Evolutionary conservation across 1,284 basidiomycete genomes (phyloP).

Genomic region (Cryptococcus deneoformans): DNA sequence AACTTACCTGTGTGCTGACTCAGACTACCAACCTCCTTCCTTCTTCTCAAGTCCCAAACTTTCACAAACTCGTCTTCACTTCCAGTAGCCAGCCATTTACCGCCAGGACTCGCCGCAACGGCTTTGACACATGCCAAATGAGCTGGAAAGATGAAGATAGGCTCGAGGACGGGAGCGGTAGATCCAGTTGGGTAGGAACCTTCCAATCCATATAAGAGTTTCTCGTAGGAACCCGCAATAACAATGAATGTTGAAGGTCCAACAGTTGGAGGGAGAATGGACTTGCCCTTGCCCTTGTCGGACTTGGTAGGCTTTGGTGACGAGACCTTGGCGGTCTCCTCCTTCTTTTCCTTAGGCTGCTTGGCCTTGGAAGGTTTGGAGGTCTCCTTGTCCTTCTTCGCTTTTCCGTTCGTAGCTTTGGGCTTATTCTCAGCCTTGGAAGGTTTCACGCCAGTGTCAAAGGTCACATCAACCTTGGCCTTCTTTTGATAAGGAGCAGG

Average conservation of each 20-base stretch:
- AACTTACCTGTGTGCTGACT: conserved; percentile 84
- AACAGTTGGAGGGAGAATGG: background rate
- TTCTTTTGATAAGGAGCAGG: conserved; percentile 31
- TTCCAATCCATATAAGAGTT: conserved; percentile 86
- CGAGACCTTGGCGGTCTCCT: background rate
- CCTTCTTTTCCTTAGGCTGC: background rate
- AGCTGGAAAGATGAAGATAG: conserved; percentile 94
- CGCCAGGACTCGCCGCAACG: conserved; percentile 81
- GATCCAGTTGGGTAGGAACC: conserved; percentile 52
- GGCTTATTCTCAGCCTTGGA: background rate
- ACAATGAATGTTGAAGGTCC: conserved; percentile 66
- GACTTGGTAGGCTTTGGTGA: conserved; percentile 2
- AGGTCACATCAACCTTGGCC: conserved; percentile 39
- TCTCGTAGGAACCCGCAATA: conserved; percentile 91
- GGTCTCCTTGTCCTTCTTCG: background rate
- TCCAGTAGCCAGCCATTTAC: conserved; percentile 94
- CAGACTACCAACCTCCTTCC: conserved; percentile 88
- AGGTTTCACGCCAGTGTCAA: conserved; percentile 23
- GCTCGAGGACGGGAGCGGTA: conserved; percentile 55
- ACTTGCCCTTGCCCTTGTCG: conserved; percentile 26
- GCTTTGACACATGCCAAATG: conserved; percentile 91
- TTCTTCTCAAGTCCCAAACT: conserved; percentile 89
- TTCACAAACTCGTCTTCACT: conserved; percentile 94
- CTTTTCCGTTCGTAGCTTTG: background rate
- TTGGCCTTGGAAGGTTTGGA: background rate